A percentile compares a stretch with the other conserved stretches of the same genome.
These are phyloP conservation scores for Spathaspora arborariae DNA, from an alignment of 805 yeast genomes.

Conservation along the genomic window DNA sequence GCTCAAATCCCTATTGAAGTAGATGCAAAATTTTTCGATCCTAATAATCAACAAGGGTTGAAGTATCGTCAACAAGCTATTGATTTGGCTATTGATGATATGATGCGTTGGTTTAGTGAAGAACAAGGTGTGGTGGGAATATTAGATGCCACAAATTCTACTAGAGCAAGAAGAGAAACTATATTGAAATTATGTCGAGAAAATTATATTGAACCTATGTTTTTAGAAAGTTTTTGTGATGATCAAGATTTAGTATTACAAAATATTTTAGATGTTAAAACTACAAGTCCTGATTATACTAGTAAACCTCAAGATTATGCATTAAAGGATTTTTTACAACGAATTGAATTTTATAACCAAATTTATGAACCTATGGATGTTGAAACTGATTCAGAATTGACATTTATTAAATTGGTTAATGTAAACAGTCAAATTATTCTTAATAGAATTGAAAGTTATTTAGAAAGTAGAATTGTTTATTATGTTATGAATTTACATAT, in stretches of 20 bases:
- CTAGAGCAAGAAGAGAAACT: constrained; percentile 63
- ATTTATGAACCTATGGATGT: constrained; percentile 74
- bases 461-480: constrained; percentile 90
- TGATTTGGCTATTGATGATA: constrained; percentile 65
- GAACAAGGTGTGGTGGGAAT: constrained; percentile 88
- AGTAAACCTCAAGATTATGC: constrained; percentile 71
- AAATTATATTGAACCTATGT: constrained; percentile 79
- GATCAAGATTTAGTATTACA: constrained; percentile 73
- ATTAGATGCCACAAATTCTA: constrained; percentile 89
- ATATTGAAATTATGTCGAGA: constrained; percentile 59
- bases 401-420: constrained; percentile 85
- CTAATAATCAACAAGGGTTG: constrained; percentile 60
- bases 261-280: constrained; percentile 82
- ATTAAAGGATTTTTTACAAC: constrained; percentile 61
- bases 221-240: constrained; percentile 88
- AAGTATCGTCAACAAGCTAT: constrained; percentile 67
- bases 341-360: constrained; percentile 71
- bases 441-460: constrained; percentile 80
- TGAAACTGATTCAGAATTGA: constrained; percentile 54
- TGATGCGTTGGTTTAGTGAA: constrained; percentile 81
- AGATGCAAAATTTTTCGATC: constrained; percentile 75
- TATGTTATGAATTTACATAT: constrained; percentile 94
- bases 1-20: constrained; percentile 49
- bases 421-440: constrained; percentile 85
- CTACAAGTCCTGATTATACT: constrained; percentile 78